A percentile compares a stretch with the other conserved stretches of the same genome.
Conservation (phyloP, 805 yeast species). For the Torulaspora gathmanii region DNA sequence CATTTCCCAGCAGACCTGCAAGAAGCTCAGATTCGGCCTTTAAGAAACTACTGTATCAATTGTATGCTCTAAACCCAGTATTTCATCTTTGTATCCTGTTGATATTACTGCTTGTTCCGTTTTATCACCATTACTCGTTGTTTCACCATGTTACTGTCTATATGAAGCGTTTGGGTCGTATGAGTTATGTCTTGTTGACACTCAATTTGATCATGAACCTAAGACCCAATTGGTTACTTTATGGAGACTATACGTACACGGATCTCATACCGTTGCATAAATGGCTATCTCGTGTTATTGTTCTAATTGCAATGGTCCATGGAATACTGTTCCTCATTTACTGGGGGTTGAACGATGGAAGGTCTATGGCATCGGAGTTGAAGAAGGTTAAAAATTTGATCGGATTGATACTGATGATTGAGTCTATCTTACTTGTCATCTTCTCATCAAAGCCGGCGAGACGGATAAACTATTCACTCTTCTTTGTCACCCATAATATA, state of each 20-base stretch:
- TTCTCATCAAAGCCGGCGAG: slow-evolving; percentile 50
- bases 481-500: slow-evolving; percentile 54
- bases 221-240: slow-evolving; percentile 49
- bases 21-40: slow-evolving; percentile 39
- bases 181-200: slow-evolving; percentile 55
- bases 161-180: slow-evolving; percentile 57
- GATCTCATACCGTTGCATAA: slow-evolving; percentile 57
- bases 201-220: slow-evolving; percentile 52
- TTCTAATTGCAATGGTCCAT: slow-evolving; percentile 46
- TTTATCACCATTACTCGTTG: slow-evolving; percentile 35
- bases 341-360: slow-evolving; percentile 43
- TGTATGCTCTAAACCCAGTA: slow-evolving; percentile 36
- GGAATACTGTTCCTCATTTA: slow-evolving; percentile 46
- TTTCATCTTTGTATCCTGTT: slow-evolving; percentile 36
- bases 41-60: slow-evolving; percentile 33
- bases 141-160: slow-evolving; percentile 21
- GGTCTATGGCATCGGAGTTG: slow-evolving; percentile 36
- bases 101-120: slow-evolving; percentile 35
- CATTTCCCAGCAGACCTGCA: slow-evolving; percentile 38
- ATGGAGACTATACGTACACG: slow-evolving; percentile 44
- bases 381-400: slow-evolving; percentile 40
- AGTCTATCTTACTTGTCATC: slow-evolving; percentile 38
- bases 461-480: slow-evolving; percentile 44
- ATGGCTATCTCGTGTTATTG: slow-evolving; percentile 61
- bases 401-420: slow-evolving; percentile 46